A percentile compares a stretch with the other conserved stretches of the same genome.
phyloP scores from a whole-genome alignment of 768 basidiomycete species.

The Leccinum broughii region DNA sequence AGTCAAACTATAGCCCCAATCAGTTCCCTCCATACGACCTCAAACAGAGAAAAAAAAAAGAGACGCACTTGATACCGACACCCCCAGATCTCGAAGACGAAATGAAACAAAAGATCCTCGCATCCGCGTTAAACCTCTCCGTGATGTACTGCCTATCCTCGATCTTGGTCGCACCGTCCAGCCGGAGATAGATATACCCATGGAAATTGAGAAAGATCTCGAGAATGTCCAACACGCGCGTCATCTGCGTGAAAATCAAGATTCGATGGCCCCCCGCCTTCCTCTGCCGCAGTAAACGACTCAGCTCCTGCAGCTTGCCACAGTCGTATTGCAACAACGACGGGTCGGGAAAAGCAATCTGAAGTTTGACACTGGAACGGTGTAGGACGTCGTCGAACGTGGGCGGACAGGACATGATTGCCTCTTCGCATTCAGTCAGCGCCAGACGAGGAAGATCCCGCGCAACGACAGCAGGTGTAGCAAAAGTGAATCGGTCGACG shows the following conservation, averaged over 20 bases:
- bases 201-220: conserved; percentile 92
- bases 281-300: conserved; percentile 75
- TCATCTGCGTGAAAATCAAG: conserved; percentile 98
- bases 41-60: conserved; percentile 15
- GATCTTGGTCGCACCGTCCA: conserved; percentile 94
- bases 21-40: conserved; percentile 14
- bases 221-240: conserved; percentile 87
- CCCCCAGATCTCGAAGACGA: conserved; percentile 77
- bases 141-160: conserved; percentile 92
- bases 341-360: conserved; percentile 91
- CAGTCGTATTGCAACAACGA: conserved; percentile 93
- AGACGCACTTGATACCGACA: conserved; percentile 88
- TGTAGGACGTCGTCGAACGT: conserved; percentile 74
- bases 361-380: conserved; percentile 73
- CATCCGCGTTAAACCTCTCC: conserved; percentile 82
- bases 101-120: conserved; percentile 85
- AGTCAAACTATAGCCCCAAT: conserved; percentile 51
- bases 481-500: conserved; percentile 75
- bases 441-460: conserved; percentile 68
- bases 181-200: conserved; percentile 89
- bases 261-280: conserved; percentile 87
- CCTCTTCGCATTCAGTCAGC: conserved; percentile 44
- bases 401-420: conserved; percentile 33
- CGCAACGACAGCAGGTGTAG: conserved; percentile 77
- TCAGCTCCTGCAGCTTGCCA: conserved; percentile 88